phyloP scores from a whole-genome alignment of 257 asterid species.

The Ilex aquifolium region DNA sequence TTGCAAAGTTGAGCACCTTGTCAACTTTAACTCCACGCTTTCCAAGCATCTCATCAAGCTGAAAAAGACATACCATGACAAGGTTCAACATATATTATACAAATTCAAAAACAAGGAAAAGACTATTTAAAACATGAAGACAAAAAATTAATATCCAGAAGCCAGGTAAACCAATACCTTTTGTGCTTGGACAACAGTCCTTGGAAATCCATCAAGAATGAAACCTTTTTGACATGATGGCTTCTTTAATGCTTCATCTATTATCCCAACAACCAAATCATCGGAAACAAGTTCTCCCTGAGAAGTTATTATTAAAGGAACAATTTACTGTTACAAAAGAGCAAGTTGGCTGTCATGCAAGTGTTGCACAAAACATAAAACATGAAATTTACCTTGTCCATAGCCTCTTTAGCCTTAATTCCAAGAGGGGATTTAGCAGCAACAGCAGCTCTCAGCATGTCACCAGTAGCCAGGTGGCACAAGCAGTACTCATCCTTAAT shows the following conservation, averaged over 20 bases:
- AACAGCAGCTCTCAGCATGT: conserved; percentile 1
- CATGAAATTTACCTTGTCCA: background rate
- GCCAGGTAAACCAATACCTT: background rate
- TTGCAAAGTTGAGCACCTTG: background rate
- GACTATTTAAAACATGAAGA: background rate
- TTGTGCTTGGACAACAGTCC: conserved; percentile 2
- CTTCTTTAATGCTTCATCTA: conserved; percentile 1
- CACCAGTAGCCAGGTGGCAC: conserved; percentile 2
- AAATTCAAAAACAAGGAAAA: background rate
- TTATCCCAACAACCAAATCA: conserved; percentile 1
- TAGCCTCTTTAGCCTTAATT: background rate
- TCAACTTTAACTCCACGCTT: conserved; percentile 3
- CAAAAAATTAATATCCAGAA: background rate
- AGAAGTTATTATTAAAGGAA: background rate
- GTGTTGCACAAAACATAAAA: background rate
- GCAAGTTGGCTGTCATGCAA: too few species aligned
- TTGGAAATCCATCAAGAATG: conserved; percentile 1
- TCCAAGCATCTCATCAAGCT: conserved; percentile 2
- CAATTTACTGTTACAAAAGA: too few species aligned
- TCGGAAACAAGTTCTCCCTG: conserved; percentile 3
- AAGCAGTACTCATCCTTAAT: conserved; percentile 2
- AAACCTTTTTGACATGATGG: conserved; percentile 1
- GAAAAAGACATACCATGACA: background rate
- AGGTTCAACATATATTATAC: too few species aligned
- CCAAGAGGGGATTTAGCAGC: background rate